Evolutionary conservation across 83 land plant genomes (phyloP), one percentile per base, ranked within the genome.

Genomic region (Thuja plicata): DNA sequence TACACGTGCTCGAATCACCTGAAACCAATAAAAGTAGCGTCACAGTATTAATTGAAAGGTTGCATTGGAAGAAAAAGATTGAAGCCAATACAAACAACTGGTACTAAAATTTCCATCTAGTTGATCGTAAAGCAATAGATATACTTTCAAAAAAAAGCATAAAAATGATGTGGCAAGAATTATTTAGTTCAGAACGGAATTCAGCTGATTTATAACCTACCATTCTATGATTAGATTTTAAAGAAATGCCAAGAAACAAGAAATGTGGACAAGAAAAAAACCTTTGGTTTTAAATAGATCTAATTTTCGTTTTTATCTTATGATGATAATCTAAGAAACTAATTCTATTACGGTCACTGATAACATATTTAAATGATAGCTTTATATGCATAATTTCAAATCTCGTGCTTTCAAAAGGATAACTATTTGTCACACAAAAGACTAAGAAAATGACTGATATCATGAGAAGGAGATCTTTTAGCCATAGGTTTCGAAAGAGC

Each of bases 1-100:
- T 45, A 83, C 85, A 46, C 85, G 85, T n/a, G 85, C 85, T 43
- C 85, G 85, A 46, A 83, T 46, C 30, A 83, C 85, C 85, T 83
- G 54, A 46, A 83, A n/a, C 54, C 85, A 83, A 30, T 83, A 43
- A 83, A 83, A n/a, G 30, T 34, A 46, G 52, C 27, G 54, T 46
- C n/a, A 74, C 38, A 34, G 38, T 74, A 11, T 74, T 74, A 74
- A 4, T 83, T 34, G 10, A 46, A 30, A 83, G 50, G 54, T 27
- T 43, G 34, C 30, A 10, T 15, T 46, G 16, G 16, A 83, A 4
- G 48, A 43, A 30, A 83, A 83, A 83, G 52, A 45, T n/a, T 24
- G 2, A 45, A 46, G 16, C 48, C 85, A 83, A 82, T 38, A 81
- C 84, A 83, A 27, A 83, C 32, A 46, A 10, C 30, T 83, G 48